phyloP scores from a whole-genome alignment of 2,329 filamentous ascomycete species.

The Aspergillus sp. region DNA sequence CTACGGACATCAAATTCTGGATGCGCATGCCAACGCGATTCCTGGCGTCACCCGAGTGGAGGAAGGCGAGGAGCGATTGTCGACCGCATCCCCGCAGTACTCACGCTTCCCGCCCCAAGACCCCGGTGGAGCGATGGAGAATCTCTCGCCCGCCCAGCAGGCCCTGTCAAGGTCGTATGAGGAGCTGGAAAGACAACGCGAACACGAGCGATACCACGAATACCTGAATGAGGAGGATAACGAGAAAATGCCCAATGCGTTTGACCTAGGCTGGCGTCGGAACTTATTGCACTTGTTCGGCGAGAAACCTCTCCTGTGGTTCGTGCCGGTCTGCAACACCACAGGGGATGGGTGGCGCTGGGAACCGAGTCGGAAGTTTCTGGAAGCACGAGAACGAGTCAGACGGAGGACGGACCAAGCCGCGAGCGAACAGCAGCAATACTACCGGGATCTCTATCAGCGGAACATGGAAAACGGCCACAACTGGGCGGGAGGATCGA shows the following conservation, averaged over 20 bases:
- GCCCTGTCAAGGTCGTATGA: conserved; percentile 40
- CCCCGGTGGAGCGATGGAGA: conserved; percentile 2
- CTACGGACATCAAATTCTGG: conserved; percentile 64
- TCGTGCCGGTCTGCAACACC: conserved; percentile 71
- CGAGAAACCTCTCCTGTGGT: conserved; percentile 61
- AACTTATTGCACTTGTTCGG: conserved; percentile 82
- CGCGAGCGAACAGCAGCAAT: conserved; percentile 20
- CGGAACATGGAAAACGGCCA: conserved; percentile 24
- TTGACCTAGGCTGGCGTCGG: conserved; percentile 73
- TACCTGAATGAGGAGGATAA: conserved; percentile 89
- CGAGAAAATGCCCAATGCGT: conserved; percentile 80
- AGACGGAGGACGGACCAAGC: conserved; percentile 23
- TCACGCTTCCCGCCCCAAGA: conserved; percentile 2
- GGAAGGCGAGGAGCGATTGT: conserved; percentile 60
- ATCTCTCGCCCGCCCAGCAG: conserved; percentile 37
- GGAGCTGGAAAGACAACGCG: conserved; percentile 53
- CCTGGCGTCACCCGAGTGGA: conserved; percentile 72
- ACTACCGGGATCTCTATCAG: conserved; percentile 26
- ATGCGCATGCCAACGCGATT: conserved; percentile 71
- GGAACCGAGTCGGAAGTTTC: conserved; percentile 75
- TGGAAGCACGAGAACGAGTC: conserved; percentile 45
- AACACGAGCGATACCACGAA: conserved; percentile 59
- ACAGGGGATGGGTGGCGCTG: conserved; percentile 89
- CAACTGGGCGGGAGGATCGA: conserved; percentile 15
- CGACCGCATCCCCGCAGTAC: conserved; percentile 18